A percentile compares a stretch with the other conserved stretches of the same genome.
phyloP scores from a whole-genome alignment of 2,329 filamentous ascomycete genomes.

The Drechslera avenae region DNA sequence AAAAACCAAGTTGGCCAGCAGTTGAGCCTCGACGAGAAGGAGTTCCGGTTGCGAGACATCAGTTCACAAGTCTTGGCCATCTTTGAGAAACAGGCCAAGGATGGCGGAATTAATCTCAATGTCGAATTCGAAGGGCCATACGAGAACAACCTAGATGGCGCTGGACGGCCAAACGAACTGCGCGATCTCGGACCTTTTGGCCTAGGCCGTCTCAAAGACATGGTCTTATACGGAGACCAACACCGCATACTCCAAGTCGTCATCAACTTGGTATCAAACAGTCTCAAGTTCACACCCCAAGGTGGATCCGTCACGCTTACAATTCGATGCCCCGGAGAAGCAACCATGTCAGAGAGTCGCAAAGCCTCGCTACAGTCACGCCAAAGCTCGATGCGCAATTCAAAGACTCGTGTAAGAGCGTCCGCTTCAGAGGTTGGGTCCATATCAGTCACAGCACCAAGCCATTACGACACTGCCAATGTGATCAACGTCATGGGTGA shows the following conservation, averaged over 20 bases:
- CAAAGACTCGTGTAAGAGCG: constrained; percentile 36
- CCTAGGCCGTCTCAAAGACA: constrained; percentile 75
- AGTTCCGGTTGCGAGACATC: constrained; percentile 84
- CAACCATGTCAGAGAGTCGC: constrained; percentile 49
- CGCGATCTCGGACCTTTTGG: constrained; percentile 69
- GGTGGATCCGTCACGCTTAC: constrained; percentile 76
- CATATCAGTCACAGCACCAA: constrained; percentile 33
- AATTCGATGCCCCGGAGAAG: constrained; percentile 74
- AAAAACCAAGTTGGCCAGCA: constrained; percentile 94
- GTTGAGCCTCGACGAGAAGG: constrained; percentile 78
- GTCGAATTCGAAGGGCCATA: constrained; percentile 70
- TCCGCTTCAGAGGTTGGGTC: constrained; percentile 42
- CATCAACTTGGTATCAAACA: constrained; percentile 91
- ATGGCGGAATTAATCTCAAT: constrained; percentile 74
- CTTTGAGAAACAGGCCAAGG: constrained; percentile 86
- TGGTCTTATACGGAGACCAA: constrained; percentile 91
- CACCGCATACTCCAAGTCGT: constrained; percentile 91
- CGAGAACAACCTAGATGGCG: constrained; percentile 47
- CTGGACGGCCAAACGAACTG: constrained; percentile 46
- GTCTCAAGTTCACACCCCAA: constrained; percentile 84
- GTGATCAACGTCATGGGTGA: constrained; percentile 51
- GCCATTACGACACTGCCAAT: constrained; percentile 49
- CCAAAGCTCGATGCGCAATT: constrained; percentile 47
- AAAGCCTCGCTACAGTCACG: constrained; percentile 54
- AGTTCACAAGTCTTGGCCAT: constrained; percentile 82